Evolutionary conservation across 345 rosid genomes (phyloP).

Genomic region (Gossypium thurberi): DNA sequence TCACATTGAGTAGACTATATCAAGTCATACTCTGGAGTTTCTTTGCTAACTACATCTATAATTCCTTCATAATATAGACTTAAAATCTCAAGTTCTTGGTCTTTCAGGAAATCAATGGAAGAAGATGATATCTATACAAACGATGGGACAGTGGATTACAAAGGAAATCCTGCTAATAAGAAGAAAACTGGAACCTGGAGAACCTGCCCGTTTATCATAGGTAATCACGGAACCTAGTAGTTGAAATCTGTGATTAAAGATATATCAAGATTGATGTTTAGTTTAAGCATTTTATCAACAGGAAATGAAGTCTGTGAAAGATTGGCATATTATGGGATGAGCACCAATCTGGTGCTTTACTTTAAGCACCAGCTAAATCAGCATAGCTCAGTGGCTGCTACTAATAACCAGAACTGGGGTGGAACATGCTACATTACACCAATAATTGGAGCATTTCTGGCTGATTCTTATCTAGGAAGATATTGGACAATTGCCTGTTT

Average conservation of each 20-base stretch:
- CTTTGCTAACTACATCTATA: not conserved
- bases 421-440: slow-evolving; percentile 29
- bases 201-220: slow-evolving; percentile 80
- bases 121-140: slow-evolving; percentile 44
- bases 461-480: slow-evolving; percentile 23
- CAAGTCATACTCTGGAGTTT: not conserved
- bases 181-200: slow-evolving; percentile 65
- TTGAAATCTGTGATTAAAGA: not conserved
- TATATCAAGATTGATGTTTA: not conserved
- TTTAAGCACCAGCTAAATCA: slow-evolving; percentile 19
- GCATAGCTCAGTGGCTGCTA: slow-evolving; percentile 11
- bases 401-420: slow-evolving; percentile 20
- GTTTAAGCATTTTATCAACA: slow-evolving; percentile 5
- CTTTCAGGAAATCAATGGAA: slow-evolving; percentile 16
- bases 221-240: slow-evolving; percentile 21
- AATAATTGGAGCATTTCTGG: slow-evolving; percentile 22
- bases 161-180: slow-evolving; percentile 55
- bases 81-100: not conserved
- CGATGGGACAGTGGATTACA: slow-evolving; percentile 62
- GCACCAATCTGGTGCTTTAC: slow-evolving; percentile 23
- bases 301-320: slow-evolving; percentile 28
- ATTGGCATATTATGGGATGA: slow-evolving; percentile 31
- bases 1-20: not conserved
- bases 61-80: not conserved
- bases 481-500: slow-evolving; percentile 22